These are phyloP conservation scores for Austroboletus eburneus DNA, from an alignment of 768 basidiomycete genomes.

Conservation along the genomic window DNA sequence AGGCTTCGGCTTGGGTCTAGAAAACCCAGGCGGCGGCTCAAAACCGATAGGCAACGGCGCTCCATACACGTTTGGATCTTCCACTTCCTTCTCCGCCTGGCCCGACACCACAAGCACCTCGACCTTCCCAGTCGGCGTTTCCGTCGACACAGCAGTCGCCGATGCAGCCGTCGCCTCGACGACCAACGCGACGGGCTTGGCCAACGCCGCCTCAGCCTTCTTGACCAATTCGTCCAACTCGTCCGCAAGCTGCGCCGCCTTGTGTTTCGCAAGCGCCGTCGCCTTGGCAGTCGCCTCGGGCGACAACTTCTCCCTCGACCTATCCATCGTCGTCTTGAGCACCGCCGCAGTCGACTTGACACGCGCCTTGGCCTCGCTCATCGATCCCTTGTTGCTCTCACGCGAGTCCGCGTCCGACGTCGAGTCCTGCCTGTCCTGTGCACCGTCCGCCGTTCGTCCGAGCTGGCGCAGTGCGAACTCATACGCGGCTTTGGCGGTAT, in stretches of 20 bases:
- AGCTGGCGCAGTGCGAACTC: slow-evolving; percentile 46
- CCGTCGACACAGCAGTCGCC: slow-evolving; percentile 25
- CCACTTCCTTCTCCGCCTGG: neutral
- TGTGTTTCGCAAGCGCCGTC: slow-evolving; percentile 41
- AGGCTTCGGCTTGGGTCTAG: slow-evolving; percentile 53
- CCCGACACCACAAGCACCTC: slow-evolving; percentile 26
- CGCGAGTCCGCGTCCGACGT: slow-evolving; percentile 12
- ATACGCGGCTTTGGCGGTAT: slow-evolving; percentile 45
- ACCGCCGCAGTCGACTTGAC: slow-evolving; percentile 38
- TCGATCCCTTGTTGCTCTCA: slow-evolving; percentile 34
- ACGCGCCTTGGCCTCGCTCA: slow-evolving; percentile 42
- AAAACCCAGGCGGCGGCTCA: slow-evolving; percentile 89
- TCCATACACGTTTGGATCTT: slow-evolving; percentile 44
- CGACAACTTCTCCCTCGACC: slow-evolving; percentile 29
- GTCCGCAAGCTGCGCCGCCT: slow-evolving; percentile 49
- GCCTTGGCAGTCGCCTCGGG: slow-evolving; percentile 32
- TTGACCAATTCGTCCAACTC: slow-evolving; percentile 65
- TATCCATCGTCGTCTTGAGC: slow-evolving; percentile 48
- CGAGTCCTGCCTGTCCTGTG: too few species aligned
- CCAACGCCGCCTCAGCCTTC: slow-evolving; percentile 70
- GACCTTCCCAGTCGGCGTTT: slow-evolving; percentile 21
- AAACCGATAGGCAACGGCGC: slow-evolving; percentile 86
- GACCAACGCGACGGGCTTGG: slow-evolving; percentile 33
- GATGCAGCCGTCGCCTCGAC: slow-evolving; percentile 22
- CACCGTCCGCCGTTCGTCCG: slow-evolving; percentile 34